Evolutionary conservation across 2,329 filamentous ascomycete genomes (phyloP), one percentile per base, ranked within the genome.

Genomic region (Pseudophaeomoniella oleicola): DNA sequence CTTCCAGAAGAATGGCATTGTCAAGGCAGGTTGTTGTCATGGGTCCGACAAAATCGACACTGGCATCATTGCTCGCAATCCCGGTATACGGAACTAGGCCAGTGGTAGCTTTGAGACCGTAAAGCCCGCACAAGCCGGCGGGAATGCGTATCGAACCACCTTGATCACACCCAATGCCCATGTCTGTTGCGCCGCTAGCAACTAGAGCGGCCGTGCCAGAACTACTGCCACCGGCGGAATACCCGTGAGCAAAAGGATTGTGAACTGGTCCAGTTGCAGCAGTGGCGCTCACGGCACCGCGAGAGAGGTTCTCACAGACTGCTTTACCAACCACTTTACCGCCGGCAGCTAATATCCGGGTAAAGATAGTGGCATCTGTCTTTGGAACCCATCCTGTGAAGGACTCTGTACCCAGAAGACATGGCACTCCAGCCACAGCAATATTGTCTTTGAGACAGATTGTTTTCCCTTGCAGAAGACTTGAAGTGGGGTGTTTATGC

Each of bases 361-460:
- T 54, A 2, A 62, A 61, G 13, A 67, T 52, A 0, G 59, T 60
- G 2, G 66, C 65, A 40, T 69, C 65, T 18, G 59, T 58, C 16
- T 52, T 45, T 1, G 59, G 51, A 19, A 55, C 48, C 42, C 55
- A 58, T 18, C 53, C 57, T 3, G 54, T 53, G 44, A 66, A 54
- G 4, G 57, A 46, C 14, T 56, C 48, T 4, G 60, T 63, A 2
- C 65, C 66, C 6, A 63, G 51, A 2, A 60, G 57, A n/a, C 60
- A 53, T 9, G 62, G 61, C 17, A 67, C 52, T 4, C 57, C 60
- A 0, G 55, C 59, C 2, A 69, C 53, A 4, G 57, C 57, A 9
- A 68, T 59, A 40, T 67, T 67, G 46, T 67, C 66, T 43, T 68
- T 69, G 36, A 68, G 46, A 3, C 55, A 60, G 6, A 67, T 51